Evolutionary conservation across 1,139 yeast species (phyloP).

Genomic region (Candida freyschussii): DNA sequence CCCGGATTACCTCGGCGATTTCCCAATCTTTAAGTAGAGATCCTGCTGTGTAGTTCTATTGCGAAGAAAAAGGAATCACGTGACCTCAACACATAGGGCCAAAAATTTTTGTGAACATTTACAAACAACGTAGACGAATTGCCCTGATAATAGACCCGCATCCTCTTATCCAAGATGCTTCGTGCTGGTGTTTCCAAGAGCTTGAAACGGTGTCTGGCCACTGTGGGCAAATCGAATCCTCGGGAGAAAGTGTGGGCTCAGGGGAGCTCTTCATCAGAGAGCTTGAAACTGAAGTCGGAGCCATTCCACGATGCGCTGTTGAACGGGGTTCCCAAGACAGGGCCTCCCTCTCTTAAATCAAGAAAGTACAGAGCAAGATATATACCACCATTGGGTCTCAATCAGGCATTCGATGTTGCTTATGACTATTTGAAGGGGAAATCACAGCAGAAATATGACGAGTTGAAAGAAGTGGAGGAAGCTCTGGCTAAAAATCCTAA

Average conservation of each 20-base stretch:
- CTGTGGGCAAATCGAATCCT: constrained; percentile 9
- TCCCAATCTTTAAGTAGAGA: too few relatives aligned
- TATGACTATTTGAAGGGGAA: constrained; percentile 54
- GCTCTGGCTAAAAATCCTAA: constrained; percentile 10
- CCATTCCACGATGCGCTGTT: constrained; percentile 20
- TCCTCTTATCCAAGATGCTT: constrained; percentile 14
- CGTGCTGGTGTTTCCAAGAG: constrained; percentile 15
- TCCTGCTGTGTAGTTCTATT: too few relatives aligned
- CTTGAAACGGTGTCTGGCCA: constrained; percentile 20
- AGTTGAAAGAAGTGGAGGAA: constrained; percentile 15
- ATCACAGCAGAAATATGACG: constrained; percentile 25
- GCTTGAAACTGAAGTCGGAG: constrained; percentile 16
- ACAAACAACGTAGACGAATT: not conserved
- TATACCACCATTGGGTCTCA: constrained; percentile 62
- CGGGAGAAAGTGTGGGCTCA: constrained; percentile 16
- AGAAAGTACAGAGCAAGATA: constrained; percentile 48
- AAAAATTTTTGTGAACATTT: not conserved
- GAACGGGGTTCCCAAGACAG: constrained; percentile 21
- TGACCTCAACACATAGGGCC: not conserved
- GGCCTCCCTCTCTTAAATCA: constrained; percentile 23
- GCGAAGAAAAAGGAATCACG: too few relatives aligned
- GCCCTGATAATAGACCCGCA: not conserved
- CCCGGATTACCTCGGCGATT: too few relatives aligned
- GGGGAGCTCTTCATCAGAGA: constrained; percentile 5
- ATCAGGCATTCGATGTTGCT: constrained; percentile 69